phyloP scores from a whole-genome alignment of 108 stramenopile genomes.

The Skeletonema marinoi region DNA sequence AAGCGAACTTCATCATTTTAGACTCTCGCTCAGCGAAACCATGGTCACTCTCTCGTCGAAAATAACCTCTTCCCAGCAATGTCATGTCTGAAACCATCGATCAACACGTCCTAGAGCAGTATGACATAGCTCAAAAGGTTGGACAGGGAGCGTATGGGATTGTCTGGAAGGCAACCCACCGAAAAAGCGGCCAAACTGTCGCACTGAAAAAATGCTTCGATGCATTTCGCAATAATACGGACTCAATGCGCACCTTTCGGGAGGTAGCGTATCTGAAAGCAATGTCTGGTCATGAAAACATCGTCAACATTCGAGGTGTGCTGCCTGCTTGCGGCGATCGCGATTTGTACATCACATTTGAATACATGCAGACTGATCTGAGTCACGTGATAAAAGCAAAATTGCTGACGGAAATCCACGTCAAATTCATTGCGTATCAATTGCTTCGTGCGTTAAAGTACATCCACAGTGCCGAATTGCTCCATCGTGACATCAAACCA shows the following conservation, averaged over 20 bases:
- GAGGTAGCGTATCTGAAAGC: conserved; percentile 85
- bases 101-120: conserved; percentile 38
- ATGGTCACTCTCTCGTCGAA: too few species aligned
- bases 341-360: conserved; percentile 88
- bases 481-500: conserved; percentile 87
- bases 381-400: conserved; percentile 85
- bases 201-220: conserved; percentile 93
- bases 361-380: conserved; percentile 87
- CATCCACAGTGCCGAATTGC: conserved; percentile 72
- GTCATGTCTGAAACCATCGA: conserved; percentile 43
- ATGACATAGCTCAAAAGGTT: conserved; percentile 41
- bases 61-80: too few species aligned
- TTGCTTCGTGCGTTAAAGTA: conserved; percentile 84
- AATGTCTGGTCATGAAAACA: conserved; percentile 79
- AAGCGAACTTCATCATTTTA: too few species aligned
- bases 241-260: conserved; percentile 80
- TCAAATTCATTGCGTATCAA: conserved; percentile 85
- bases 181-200: conserved; percentile 53
- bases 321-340: conserved; percentile 81
- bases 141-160: conserved; percentile 71
- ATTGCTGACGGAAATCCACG: conserved; percentile 72
- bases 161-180: conserved; percentile 86
- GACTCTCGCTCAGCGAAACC: too few species aligned
- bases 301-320: conserved; percentile 75
- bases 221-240: conserved; percentile 75